Conservation (phyloP, 73 alveolate genomes). For the Paramecium octaurelia region DNA sequence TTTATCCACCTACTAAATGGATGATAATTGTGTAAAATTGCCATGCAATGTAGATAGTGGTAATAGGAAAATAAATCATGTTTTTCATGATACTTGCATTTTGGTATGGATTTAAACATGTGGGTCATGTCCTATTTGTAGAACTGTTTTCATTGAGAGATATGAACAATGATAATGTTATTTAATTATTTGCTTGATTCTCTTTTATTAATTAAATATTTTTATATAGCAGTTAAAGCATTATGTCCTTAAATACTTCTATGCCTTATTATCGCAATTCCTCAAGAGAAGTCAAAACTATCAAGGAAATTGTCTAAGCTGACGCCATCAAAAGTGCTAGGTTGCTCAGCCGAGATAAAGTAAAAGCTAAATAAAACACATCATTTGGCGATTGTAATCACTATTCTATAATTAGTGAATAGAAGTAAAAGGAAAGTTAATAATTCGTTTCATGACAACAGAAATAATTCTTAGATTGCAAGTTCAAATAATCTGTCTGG, state of each 20-base stretch:
- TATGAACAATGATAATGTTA: not conserved
- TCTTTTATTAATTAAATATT: not conserved
- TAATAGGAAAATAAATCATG: not conserved
- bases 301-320: not conserved
- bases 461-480: not conserved
- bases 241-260: constrained; percentile 15
- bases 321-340: constrained; percentile 18
- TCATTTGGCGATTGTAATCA: constrained; percentile 25
- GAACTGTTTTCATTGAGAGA: constrained; percentile 1
- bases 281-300: constrained; percentile 3
- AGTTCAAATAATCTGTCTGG: not conserved
- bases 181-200: not conserved
- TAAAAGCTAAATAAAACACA: not conserved
- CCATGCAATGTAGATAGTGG: constrained; percentile 32
- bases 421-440: constrained; percentile 17
- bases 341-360: not conserved
- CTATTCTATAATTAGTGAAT: not conserved
- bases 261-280: constrained; percentile 20
- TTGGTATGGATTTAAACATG: constrained; percentile 11
- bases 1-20: not conserved
- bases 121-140: constrained; percentile 16
- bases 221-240: constrained; percentile 27
- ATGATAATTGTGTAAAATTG: not conserved
- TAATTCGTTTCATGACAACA: constrained; percentile 32
- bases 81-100: constrained; percentile 25